Evolutionary conservation across 257 asterid genomes (phyloP), one percentile per base, ranked within the genome.

Genomic region (Solanum dulcamara): DNA sequence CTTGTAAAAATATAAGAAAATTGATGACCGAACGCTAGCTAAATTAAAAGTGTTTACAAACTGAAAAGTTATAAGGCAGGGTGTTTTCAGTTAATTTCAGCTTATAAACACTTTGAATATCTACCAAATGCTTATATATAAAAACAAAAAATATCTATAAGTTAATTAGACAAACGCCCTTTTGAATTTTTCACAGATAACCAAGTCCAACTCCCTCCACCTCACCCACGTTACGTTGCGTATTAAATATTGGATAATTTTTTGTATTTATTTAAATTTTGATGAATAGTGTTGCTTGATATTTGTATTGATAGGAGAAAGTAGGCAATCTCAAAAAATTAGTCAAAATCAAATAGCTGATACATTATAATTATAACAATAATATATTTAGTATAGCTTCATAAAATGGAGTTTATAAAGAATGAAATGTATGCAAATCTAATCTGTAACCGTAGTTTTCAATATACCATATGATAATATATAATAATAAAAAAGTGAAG

Each of bases 381-480:
- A 57, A 22, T 3, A n/a, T 57, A 57, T 2, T 11, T 12, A 57
- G 1, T 10, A 4, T 57, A 22, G 14, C 22, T 6, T 5, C 20
- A 57, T 1, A 26, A 57, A 57, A 0, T 57, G 0, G 0, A 2
- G 22, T 57, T 0, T n/a, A 0, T 18, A 0, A 2, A 18, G 60
- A 2, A 51, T 53, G 20, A 10, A 53, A 0, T 53, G 18, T 53
- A 53, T 0, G 0, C 2, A 7, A 38, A 53, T 7, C 11, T 3
- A 18, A 53, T 53, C 24, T 18, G 11, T 1, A 18, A 9, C 26
- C 7, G 0, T 53, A 18, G 18, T 53, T 53, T 53, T 0, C 4
- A 24, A 53, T 53, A 51, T 8, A 15, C 22, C 1, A 15, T 33
- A 33, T 5, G 24, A 51, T 4, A 51, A 51, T 18, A 3, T 51